Evolutionary conservation across 257 asterid genomes (phyloP).

Genomic region (Solanum habrochaites): DNA sequence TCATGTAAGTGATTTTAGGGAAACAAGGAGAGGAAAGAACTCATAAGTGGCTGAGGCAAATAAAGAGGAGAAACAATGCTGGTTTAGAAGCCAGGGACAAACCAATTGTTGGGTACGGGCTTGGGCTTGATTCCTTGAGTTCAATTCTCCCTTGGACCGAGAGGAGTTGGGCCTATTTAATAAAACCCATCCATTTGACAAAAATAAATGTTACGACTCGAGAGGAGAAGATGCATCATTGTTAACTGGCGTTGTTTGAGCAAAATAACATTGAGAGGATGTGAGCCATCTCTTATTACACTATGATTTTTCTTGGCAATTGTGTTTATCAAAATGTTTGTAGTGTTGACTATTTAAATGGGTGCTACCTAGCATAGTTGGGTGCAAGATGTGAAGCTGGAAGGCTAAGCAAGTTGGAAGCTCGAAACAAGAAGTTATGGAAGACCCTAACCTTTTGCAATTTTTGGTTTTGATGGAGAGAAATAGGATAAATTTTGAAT

Average conservation of each 20-base stretch:
- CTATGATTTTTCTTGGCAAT: neutral
- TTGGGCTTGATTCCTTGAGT: neutral
- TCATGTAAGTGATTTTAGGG: neutral
- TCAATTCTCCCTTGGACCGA: neutral
- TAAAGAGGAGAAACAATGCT: neutral
- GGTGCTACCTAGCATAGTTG: neutral
- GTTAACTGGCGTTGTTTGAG: neutral
- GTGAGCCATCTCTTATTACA: neutral
- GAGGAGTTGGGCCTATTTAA: neutral
- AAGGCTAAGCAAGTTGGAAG: neutral
- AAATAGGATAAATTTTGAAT: neutral
- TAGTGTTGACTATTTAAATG: neutral
- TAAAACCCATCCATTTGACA: neutral
- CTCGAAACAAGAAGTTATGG: neutral
- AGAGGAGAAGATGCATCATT: neutral
- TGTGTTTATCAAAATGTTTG: neutral
- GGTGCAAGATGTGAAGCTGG: neutral
- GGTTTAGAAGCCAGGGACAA: neutral
- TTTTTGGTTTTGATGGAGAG: neutral
- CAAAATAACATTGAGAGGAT: neutral
- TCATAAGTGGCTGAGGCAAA: neutral
- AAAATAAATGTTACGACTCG: neutral
- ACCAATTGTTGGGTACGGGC: neutral
- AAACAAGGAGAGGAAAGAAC: neutral
- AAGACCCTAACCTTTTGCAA: neutral